Evolutionary conservation across 2,329 filamentous ascomycete genomes (phyloP).

Genomic region (Diaporthe nobilis): DNA sequence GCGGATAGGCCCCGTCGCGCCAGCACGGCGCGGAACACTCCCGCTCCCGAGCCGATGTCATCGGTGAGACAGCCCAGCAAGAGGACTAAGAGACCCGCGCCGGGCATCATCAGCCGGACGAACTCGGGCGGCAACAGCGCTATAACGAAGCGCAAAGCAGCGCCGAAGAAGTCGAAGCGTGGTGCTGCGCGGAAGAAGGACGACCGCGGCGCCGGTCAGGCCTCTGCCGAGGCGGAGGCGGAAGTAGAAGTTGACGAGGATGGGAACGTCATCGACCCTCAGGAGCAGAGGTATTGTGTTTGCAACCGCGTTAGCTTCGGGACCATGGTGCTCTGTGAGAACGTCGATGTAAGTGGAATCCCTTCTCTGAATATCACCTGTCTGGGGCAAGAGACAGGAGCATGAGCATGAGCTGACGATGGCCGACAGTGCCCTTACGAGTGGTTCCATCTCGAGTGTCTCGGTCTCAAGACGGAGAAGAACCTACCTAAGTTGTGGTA

Average conservation of each 20-base stretch:
- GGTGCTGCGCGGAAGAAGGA: conserved; percentile 57
- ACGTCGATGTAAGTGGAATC: conserved; percentile 73
- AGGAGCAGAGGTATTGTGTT: conserved; percentile 83
- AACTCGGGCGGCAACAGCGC: conserved; percentile 72
- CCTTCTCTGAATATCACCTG: neutral
- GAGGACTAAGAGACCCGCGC: conserved; percentile 78
- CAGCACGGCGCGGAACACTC: conserved; percentile 71
- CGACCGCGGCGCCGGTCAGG: conserved; percentile 57
- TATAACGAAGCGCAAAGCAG: conserved; percentile 79
- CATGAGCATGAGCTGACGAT: conserved; percentile 41
- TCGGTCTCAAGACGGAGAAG: conserved; percentile 77
- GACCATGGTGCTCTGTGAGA: conserved; percentile 87
- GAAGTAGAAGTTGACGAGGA: conserved; percentile 77
- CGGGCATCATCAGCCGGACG: conserved; percentile 77
- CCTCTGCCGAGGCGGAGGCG: conserved; percentile 57
- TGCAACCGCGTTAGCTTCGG: conserved; percentile 87
- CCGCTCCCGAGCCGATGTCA: conserved; percentile 60
- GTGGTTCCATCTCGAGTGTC: conserved; percentile 88
- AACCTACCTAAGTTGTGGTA: conserved; percentile 86
- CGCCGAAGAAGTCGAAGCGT: conserved; percentile 74
- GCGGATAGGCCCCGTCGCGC: conserved; percentile 68
- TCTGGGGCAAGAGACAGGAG: neutral
- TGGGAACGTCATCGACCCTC: conserved; percentile 78
- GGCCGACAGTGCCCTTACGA: conserved; percentile 79
- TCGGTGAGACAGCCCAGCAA: conserved; percentile 61